Evolutionary conservation across 371 early-diverging fungal genomes (phyloP), one percentile per base, ranked within the genome.

Genomic region (Mortierella polycephala): DNA sequence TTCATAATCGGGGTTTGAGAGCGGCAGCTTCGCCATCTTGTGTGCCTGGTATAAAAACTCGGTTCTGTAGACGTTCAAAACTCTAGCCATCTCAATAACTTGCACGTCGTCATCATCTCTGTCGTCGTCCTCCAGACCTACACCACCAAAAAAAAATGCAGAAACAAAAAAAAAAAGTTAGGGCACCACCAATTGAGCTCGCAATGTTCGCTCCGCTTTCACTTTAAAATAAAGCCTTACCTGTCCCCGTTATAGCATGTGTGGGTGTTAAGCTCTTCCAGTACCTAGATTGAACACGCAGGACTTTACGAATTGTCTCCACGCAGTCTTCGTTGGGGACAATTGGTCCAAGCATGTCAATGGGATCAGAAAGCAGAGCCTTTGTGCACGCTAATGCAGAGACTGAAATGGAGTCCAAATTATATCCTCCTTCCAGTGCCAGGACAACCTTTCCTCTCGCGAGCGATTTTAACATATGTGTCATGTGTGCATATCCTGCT

Each of bases 401-500:
- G 13, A 88, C 80, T 0, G 95, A 84, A 53, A 93, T 88, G 0
- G 93, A 89, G 11, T 91, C 85, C 37, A 95, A 67, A 64, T 94
- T 90, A 65, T 96, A 96, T 0, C 97, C 97, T 39, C 97, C 94
- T 71, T 96, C 96, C 10, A 96, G 75, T 3, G 92, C 88, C 42
- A 97, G 67, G 8, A 93, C 92, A 9, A 97, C 52, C 61, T 88
- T 89, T 10, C 96, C 95, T 14, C 85, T 81, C 1, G 94, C 91
- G 2, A 96, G 75, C 0, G 75, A 59, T 57, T 87, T 90, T 16
- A 98, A 81, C 88, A 92, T 82, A 40, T 91, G 85, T 5, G 96
- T 95, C 95, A 98, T 94, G 49, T 92, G 90, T 6, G 92, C 94
- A 77, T 91, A 98, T 8, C 94, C 93, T 6, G 82, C 86, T 0